Conservation (phyloP, 345 rosid species). For the Brassica cretica region DNA sequence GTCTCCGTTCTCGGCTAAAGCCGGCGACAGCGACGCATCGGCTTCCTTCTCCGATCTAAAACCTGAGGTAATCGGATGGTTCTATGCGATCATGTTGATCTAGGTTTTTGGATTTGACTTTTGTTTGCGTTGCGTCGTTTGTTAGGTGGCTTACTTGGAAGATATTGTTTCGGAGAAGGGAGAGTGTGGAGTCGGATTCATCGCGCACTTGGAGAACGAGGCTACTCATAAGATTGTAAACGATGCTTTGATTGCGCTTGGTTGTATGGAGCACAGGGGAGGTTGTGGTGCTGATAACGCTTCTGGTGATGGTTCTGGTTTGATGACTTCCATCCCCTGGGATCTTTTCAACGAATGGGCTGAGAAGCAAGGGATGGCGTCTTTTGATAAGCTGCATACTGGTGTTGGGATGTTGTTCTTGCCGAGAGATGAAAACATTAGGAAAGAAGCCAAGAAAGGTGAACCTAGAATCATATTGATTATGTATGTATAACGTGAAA, state of each 20-base stretch:
- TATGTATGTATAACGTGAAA: conserved; percentile 2
- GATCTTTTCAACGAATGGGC: conserved; percentile 85
- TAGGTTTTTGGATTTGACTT: conserved; percentile 26
- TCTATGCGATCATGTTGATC: conserved; percentile 3
- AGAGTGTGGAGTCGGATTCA: conserved; percentile 98
- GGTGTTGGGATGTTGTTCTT: conserved; percentile 96
- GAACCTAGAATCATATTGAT: conserved; percentile 12
- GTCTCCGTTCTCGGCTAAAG: conserved; percentile 42
- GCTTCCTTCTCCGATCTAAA: conserved; percentile 27
- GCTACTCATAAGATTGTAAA: conserved; percentile 72
- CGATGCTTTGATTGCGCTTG: conserved; percentile 88
- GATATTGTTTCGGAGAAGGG: conserved; percentile 91
- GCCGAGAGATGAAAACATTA: conserved; percentile 61
- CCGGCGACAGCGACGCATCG: conserved; percentile 54
- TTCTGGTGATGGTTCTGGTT: conserved; percentile 95
- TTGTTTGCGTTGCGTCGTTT: conserved; percentile 1
- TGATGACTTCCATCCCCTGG: conserved; percentile 99
- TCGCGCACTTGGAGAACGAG: conserved; percentile 82
- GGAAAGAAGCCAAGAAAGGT: conserved; percentile 86
- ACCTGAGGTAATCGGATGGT: conserved; percentile 31
- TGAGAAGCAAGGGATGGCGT: conserved; percentile 62
- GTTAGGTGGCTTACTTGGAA: conserved; percentile 76
- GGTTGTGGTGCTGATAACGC: conserved; percentile 98
- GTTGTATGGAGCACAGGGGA: conserved; percentile 99
- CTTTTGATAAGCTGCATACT: conserved; percentile 77